Base-by-base conservation (phyloP, 2,329 filamentous ascomycete genomes). In the Penicillium crustosum region DNA sequence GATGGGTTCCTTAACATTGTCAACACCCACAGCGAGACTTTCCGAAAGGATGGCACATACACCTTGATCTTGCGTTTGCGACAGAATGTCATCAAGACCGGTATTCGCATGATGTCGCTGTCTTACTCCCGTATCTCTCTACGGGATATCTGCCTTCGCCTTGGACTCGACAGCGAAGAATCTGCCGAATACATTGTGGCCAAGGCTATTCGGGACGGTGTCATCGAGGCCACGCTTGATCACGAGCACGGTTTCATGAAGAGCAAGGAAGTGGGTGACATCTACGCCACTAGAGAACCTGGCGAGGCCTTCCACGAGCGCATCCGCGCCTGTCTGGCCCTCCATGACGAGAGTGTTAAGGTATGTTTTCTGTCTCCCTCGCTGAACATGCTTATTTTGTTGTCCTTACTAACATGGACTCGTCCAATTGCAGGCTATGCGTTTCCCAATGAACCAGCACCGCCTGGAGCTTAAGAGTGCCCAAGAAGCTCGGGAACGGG, bases 381-480 rank as follows among this genome's bases (percentile, higher is more conserved):
- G 8, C 15, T 35, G 21, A 35, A 48, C 8, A 2, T 33, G 33
- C 1, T 23, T n/a, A 3, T 48, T 29, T 29, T 27, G 36, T 48
- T 13, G 53, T 21, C n/a, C 27, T 55, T 59, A 53, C 69, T 78
- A 71, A 77, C 48, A 60, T 49, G 53, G 53, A 19, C 17, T 54
- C 48, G 4, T 60, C 7, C 12, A 45, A 44, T 56, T 39, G 13
- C 59, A 93, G 90, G 93, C 94, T 27, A 99, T 99, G 94, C 87
- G 94, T 55, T 99, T 97, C 79, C 94, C 94, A 2, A 97, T 97
- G 93, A 97, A 99, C 81, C 94, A 97, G 77, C 94, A 99, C 78
- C 87, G 94, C 19, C 83, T 97, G 55, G 94, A 99, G 78, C 84
- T 99, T 55, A 97, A 97, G 85, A 97, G 96, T 70, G 94, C 94